Evolutionary conservation across 805 yeast species (phyloP).

Genomic region (Candida verbasci): DNA sequence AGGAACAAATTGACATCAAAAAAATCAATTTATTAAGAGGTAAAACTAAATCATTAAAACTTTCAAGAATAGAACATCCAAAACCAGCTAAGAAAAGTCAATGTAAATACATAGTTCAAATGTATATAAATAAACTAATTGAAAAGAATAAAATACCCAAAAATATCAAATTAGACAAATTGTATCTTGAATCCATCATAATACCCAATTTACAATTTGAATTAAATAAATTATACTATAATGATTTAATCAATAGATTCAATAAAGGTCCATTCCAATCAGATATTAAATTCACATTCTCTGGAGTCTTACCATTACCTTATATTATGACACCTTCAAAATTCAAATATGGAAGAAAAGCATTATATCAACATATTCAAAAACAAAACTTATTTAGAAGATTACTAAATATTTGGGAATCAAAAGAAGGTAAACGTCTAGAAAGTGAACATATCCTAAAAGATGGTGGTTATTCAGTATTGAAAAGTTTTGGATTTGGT

Average conservation of each 20-base stretch:
- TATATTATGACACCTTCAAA: conserved; percentile 24
- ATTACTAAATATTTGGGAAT: conserved; percentile 27
- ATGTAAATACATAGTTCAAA: conserved; percentile 12
- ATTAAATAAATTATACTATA: conserved; percentile 24
- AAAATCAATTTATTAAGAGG: conserved; percentile 4
- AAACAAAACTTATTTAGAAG: conserved; percentile 20
- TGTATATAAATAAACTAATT: conserved; percentile 27
- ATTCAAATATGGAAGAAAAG: conserved; percentile 13
- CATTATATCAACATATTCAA: conserved; percentile 29
- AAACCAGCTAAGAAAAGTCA: neutral
- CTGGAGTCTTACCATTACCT: conserved; percentile 29
- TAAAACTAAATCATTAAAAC: neutral
- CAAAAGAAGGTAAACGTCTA: conserved; percentile 3
- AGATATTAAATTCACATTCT: conserved; percentile 22
- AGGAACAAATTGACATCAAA: neutral
- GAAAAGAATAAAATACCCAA: conserved; percentile 19
- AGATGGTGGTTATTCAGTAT: conserved; percentile 29
- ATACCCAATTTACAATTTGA: conserved; percentile 31
- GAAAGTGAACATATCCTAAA: conserved; percentile 9
- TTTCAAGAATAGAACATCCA: conserved; percentile 1
- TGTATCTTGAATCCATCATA: conserved; percentile 26
- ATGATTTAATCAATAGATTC: conserved; percentile 16
- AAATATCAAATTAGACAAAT: conserved; percentile 21
- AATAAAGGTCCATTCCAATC: conserved; percentile 36
- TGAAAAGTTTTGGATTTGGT: conserved; percentile 24